Evolutionary conservation across 108 stramenopile genomes (phyloP).

Genomic region (Skeletonema potamos): DNA sequence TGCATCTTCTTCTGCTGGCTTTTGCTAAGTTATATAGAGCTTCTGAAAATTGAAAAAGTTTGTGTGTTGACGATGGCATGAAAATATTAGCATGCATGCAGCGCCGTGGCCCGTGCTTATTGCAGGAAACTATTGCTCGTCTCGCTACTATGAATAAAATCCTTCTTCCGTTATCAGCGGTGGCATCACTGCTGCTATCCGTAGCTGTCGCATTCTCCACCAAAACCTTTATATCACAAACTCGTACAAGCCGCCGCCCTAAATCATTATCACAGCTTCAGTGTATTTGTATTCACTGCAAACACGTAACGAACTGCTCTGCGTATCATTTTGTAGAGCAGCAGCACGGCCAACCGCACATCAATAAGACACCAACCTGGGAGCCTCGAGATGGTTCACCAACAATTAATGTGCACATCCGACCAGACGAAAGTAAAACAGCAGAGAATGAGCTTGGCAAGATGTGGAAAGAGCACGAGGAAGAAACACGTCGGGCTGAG

Average conservation of each 20-base stretch:
- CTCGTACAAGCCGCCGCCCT: background rate
- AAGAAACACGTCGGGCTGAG: constrained; percentile 40
- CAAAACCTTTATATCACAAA: background rate
- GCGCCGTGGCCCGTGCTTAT: too few relatives aligned
- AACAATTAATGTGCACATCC: constrained; percentile 85
- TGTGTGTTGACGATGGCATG: too few relatives aligned
- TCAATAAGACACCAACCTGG: constrained; percentile 76
- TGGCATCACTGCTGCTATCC: background rate
- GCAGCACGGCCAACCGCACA: constrained; percentile 89
- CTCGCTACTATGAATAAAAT: background rate
- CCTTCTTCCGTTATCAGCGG: background rate
- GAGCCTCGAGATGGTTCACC: constrained; percentile 79
- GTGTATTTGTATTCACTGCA: constrained; percentile 85
- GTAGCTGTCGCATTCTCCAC: background rate
- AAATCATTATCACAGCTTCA: background rate
- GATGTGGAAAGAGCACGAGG: constrained; percentile 58
- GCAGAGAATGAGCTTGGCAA: constrained; percentile 42
- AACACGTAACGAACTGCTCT: constrained; percentile 71
- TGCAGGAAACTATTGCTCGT: too few relatives aligned
- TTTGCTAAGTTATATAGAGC: too few relatives aligned
- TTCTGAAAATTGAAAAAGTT: too few relatives aligned
- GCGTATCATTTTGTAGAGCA: constrained; percentile 88
- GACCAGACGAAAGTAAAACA: constrained; percentile 43
- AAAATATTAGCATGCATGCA: too few relatives aligned
- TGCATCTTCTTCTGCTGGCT: too few relatives aligned